Conservation (phyloP, 257 asterid species). For the Galeopsis tetrahit region DNA sequence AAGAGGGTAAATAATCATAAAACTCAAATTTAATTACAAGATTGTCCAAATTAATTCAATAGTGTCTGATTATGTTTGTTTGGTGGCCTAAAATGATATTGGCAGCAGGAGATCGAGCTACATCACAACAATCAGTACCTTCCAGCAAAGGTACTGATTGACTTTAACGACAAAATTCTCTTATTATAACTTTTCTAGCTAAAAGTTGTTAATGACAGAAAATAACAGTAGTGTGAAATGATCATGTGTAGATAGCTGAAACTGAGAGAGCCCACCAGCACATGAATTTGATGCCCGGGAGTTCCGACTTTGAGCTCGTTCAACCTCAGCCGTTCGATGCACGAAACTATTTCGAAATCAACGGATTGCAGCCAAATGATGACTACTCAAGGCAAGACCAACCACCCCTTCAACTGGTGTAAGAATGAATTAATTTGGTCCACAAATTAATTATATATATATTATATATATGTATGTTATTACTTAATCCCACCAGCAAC, state of each 20-base stretch:
- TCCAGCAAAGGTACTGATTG: conserved; percentile 64
- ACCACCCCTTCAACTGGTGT: conserved; percentile 69
- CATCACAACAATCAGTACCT: conserved; percentile 88
- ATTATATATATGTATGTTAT: not conserved
- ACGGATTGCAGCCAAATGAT: conserved; percentile 52
- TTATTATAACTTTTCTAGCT: too few species aligned
- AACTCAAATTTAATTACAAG: not conserved
- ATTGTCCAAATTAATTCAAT: not conserved
- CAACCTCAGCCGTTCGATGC: conserved; percentile 74
- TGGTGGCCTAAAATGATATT: conserved; percentile 12
- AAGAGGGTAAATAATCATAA: conserved; percentile 69
- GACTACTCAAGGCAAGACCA: conserved; percentile 62
- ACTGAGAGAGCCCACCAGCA: conserved; percentile 72
- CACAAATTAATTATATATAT: not conserved
- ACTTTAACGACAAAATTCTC: too few species aligned
- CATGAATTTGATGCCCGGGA: conserved; percentile 84
- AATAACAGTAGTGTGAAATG: too few species aligned
- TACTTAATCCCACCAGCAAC: not conserved
- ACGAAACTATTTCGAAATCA: conserved; percentile 73
- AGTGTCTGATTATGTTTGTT: conserved; percentile 38
- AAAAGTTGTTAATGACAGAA: too few species aligned
- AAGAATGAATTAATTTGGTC: conserved; percentile 39
- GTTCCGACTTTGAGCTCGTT: conserved; percentile 59
- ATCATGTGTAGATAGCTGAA: conserved; percentile 69
- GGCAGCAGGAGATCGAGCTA: conserved; percentile 87